Base-by-base conservation (phyloP, 2,329 filamentous ascomycete genomes). In the Diaporthe sp. region DNA sequence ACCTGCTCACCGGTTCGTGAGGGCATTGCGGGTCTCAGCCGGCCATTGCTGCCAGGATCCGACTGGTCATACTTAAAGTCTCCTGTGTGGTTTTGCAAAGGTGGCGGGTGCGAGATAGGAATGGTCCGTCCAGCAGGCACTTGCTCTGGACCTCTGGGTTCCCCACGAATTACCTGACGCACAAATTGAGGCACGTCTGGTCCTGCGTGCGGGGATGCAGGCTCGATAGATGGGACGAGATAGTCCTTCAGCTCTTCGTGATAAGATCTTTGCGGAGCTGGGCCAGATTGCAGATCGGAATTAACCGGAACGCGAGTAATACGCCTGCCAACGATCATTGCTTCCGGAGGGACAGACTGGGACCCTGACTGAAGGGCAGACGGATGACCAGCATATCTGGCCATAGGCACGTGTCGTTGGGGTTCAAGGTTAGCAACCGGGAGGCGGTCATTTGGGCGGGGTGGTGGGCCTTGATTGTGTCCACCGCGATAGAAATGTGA, bases 211-310 rank as follows among this genome's bases (percentile, higher is more conserved):
- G 86, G 86, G 46, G 86, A 87, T 9, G 70, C 78, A 28, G 85
- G 84, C 77, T 89, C 88, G 77, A 88, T 85, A 9, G 87, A 89
- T 12, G 79, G 86, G 19, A 89, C 83, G 75, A 88, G 80, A 78
- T 86, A 82, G 53, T 89, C 87, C 77, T 85, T 84, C 39, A 81
- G 81, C 65, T 82, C 81, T 59, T 79, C 75, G 49, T 75, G 78
- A 70, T 79, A 79, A 65, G 78, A 79, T 25, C 80, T 79, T 58
- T 78, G 77, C 28, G 78, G 75, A 42, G 25, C 44, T 58, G 75
- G 22, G 34, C 44, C 34, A 53, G 57, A 59, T 19, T 55, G 74
- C 37, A 28, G 9, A 57, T 73, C 34, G 19, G 70, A 55, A 42
- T 59, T 77, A 73, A 68, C 73, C 69, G 59, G 76, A 67, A 44